Conservation (phyloP, 257 asterid genomes). For the Nicotiana noctiflora region DNA sequence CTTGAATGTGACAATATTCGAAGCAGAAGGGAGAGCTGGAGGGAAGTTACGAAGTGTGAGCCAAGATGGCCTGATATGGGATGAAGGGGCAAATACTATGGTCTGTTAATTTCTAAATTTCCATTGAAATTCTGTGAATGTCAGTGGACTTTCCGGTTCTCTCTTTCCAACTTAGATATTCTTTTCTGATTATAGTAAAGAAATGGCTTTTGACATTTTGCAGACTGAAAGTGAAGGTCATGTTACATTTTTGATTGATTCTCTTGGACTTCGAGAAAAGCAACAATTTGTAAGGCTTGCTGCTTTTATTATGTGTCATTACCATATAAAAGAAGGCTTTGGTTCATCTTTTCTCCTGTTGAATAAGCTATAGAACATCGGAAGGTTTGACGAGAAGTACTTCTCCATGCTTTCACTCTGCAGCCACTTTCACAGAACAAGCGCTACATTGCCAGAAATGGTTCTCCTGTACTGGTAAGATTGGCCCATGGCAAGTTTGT, state of each 20-base stretch:
- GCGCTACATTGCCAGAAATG: constrained; percentile 77
- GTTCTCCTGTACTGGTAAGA: constrained; percentile 64
- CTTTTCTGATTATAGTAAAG: neutral
- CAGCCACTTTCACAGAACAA: constrained; percentile 92
- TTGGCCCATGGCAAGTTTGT: neutral
- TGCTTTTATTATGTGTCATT: constrained; percentile 9
- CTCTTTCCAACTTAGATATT: no score
- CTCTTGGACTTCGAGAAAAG: constrained; percentile 64
- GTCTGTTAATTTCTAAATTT: constrained; percentile 24
- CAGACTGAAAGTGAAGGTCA: constrained; percentile 81
- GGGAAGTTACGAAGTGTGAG: constrained; percentile 71
- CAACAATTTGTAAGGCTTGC: constrained; percentile 60
- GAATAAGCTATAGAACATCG: neutral
- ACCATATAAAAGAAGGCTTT: neutral
- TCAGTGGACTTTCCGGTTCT: no score
- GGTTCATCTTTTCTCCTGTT: neutral
- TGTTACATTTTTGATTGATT: constrained; percentile 76
- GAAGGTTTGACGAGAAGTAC: neutral
- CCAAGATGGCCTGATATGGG: constrained; percentile 78
- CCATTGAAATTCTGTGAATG: neutral
- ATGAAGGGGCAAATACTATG: constrained; percentile 97
- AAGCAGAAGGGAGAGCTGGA: constrained; percentile 77
- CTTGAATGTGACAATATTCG: constrained; percentile 70
- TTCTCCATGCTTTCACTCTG: constrained; percentile 16
- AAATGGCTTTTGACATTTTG: constrained; percentile 13